Percentiles rank a stretch among this genome's conserved stretches.
Evolutionary conservation across 2,329 filamentous ascomycete species (phyloP).

Genomic region (Chaetomium sp.): DNA sequence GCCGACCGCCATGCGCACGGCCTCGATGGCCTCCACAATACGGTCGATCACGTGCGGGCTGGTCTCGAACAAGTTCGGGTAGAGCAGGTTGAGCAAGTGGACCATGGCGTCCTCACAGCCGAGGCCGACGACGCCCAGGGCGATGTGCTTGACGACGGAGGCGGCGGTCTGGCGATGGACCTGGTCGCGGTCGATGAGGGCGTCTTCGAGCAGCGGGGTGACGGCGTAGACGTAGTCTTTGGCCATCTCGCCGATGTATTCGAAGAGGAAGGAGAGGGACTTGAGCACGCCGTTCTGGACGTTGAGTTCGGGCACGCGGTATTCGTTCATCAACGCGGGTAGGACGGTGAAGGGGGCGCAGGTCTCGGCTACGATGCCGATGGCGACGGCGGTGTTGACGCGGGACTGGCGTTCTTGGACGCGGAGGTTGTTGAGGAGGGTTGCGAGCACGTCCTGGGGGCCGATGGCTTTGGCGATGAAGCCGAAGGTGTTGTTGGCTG

Average conservation of each 20-base stretch:
- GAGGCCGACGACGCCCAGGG: constrained; percentile 91
- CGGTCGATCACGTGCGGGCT: constrained; percentile 97
- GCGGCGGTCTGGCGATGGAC: constrained; percentile 96
- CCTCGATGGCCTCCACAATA: constrained; percentile 95
- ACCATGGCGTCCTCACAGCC: constrained; percentile 99
- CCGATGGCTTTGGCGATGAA: constrained; percentile 99
- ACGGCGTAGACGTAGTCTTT: constrained; percentile 99
- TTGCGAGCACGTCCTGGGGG: constrained; percentile 92
- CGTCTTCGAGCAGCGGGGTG: constrained; percentile 90
- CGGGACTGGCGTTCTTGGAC: constrained; percentile 97
- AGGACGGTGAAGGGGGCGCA: constrained; percentile 97
- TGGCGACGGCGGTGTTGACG: constrained; percentile 96
- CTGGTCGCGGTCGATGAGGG: constrained; percentile 94
- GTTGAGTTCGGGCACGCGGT: constrained; percentile 94
- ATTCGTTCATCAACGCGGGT: constrained; percentile 99
- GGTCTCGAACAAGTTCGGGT: constrained; percentile 96
- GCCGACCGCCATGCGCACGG: constrained; percentile 86
- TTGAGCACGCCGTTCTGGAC: constrained; percentile 99
- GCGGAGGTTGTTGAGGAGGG: constrained; percentile 89
- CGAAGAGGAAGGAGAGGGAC: constrained; percentile 92
- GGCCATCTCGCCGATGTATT: constrained; percentile 99
- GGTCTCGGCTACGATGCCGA: constrained; percentile 96
- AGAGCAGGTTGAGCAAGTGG: constrained; percentile 90
- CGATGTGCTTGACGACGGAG: constrained; percentile 95
- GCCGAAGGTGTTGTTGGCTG: constrained; percentile 98